phyloP scores from a whole-genome alignment of 352 stramenopile genomes.

The Phytophthora colocasiae region DNA sequence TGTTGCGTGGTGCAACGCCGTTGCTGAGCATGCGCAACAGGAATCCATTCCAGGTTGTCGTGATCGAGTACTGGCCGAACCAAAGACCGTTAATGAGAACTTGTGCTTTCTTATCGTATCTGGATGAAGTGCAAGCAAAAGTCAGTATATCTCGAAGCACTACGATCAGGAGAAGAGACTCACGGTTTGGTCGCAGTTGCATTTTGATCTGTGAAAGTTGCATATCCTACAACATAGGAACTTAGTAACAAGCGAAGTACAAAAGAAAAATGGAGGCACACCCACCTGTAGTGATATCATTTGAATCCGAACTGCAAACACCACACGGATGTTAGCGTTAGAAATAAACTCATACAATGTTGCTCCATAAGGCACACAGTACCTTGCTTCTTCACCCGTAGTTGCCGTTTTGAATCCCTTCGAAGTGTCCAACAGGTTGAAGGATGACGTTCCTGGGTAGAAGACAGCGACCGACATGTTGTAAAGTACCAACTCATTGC shows the following conservation, averaged over 20 bases:
- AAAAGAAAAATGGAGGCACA: neutral
- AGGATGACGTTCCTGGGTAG: constrained; percentile 82
- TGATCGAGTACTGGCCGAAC: constrained; percentile 69
- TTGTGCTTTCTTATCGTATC: constrained; percentile 51
- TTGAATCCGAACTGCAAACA: constrained; percentile 13
- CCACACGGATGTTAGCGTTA: constrained; percentile 1
- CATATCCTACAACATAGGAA: constrained; percentile 36
- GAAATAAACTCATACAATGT: neutral
- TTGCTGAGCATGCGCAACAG: constrained; percentile 65
- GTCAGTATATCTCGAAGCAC: constrained; percentile 3
- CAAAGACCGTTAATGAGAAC: constrained; percentile 64
- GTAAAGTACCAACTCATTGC: constrained; percentile 75
- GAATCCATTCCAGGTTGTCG: constrained; percentile 58
- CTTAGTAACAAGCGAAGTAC: constrained; percentile 1
- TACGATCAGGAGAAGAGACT: constrained; percentile 6
- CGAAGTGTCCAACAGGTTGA: constrained; percentile 27
- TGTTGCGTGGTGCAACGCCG: constrained; percentile 70
- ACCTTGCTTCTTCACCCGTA: constrained; percentile 18
- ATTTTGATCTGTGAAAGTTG: constrained; percentile 41
- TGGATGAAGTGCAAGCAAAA: constrained; percentile 3
- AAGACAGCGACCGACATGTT: constrained; percentile 86
- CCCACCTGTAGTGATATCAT: constrained; percentile 31
- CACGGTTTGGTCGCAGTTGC: constrained; percentile 27
- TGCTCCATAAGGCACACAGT: neutral
- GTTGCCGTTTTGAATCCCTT: constrained; percentile 8